Percentiles rank a stretch among this genome's conserved stretches.
Evolutionary conservation across 768 basidiomycete species (phyloP).

Genomic region (Pulveroboletus sp.): DNA sequence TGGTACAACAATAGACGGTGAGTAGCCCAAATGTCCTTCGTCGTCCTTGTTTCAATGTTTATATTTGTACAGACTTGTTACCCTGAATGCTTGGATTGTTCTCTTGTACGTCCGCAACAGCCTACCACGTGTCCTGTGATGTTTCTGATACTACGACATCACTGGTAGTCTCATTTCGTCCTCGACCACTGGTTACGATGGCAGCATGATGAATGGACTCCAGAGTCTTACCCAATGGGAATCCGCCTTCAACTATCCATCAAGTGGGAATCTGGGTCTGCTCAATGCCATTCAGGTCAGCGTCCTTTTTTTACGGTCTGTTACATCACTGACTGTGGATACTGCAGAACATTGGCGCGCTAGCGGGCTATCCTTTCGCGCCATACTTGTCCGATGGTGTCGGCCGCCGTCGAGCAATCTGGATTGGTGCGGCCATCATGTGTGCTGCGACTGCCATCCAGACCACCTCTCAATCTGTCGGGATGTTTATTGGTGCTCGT

Average conservation of each 20-base stretch:
- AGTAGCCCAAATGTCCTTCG: constrained; percentile 3
- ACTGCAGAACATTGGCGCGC: constrained; percentile 60
- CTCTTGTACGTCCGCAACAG: constrained; percentile 43
- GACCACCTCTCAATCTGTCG: constrained; percentile 62
- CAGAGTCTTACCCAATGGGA: constrained; percentile 67
- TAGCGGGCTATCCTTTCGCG: constrained; percentile 65
- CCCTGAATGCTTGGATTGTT: constrained; percentile 66
- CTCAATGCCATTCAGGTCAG: constrained; percentile 69
- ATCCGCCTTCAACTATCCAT: constrained; percentile 52
- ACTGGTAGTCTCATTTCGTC: constrained; percentile 59
- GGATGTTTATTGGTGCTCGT: constrained; percentile 79
- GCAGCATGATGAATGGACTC: constrained; percentile 76
- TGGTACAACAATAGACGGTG: constrained; percentile 77
- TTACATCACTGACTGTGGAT: neutral
- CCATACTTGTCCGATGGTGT: constrained; percentile 69
- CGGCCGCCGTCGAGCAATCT: constrained; percentile 61
- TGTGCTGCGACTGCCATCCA: constrained; percentile 62
- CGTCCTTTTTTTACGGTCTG: neutral
- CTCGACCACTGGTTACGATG: constrained; percentile 71
- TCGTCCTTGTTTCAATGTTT: neutral
- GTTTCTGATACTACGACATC: neutral
- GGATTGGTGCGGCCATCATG: constrained; percentile 68
- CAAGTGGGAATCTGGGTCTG: constrained; percentile 56
- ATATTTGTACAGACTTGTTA: constrained; percentile 43
- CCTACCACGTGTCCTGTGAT: neutral